Base-by-base conservation (phyloP, 2,329 filamentous ascomycete species). In the Fusarium anthophilum region DNA sequence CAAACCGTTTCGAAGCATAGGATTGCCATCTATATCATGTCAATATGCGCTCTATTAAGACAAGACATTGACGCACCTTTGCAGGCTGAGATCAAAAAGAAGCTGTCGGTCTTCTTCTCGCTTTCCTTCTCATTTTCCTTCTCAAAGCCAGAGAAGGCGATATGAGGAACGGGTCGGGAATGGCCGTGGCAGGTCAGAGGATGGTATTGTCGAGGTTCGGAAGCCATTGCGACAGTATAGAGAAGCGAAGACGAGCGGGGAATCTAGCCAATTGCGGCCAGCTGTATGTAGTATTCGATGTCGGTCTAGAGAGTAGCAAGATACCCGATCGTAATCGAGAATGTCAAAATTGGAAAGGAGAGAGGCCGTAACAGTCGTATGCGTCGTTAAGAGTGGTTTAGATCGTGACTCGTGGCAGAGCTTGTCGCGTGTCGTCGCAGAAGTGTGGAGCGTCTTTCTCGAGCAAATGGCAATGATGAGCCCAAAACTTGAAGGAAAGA, bases 1-100 rank as follows among this genome's bases (percentile, higher is more conserved):
- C 70, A 97, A 90, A 72, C 96, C 96, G 85, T 98, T 94, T 75
- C 96, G 94, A 77, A 99, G 92, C 95, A 98, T 98, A 57, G 96
- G 96, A 82, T 98, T 98, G 80, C 96, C 96, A 87, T 99, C 96
- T 95, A 63, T 67, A 68, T 20, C 55, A 45, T 37, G 72, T 82
- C 64, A 81, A 76, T 69, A 67, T 63, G 64, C 58, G 47, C 48
- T 60, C 54, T 61, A 39, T 50, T 43, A 50, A 44, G 72, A 68
- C 50, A 62, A 43, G 39, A 69, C 48, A 70, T 48, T 50, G 53
- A 63, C 82, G 63, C 79, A 94, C 93, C 93, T 88, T 97, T 97
- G 87, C 94, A 96, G 75, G 95, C 95, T 32, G 95, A 98, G 74
- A 98, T 95, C 80, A 98, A 88, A 82, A 96, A 98, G 84, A 96